A percentile compares a stretch with the other conserved stretches of the same genome.
Conservation (phyloP, 2,329 filamentous ascomycete species). For the Waltergamsia citrina region DNA sequence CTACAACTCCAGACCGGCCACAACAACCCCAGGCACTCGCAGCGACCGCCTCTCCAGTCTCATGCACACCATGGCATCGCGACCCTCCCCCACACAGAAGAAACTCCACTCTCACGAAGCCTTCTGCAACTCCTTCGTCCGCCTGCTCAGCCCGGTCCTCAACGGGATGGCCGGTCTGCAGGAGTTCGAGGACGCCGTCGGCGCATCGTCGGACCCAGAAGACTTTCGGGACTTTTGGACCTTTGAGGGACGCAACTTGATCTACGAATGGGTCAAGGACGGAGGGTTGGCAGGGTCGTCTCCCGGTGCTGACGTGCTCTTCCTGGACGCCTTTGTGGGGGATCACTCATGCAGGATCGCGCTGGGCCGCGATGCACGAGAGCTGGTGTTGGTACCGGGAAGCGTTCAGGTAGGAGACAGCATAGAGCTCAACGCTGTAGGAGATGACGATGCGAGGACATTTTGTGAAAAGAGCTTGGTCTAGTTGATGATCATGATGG, state of each 20-base stretch:
- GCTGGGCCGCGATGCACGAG: slow-evolving; percentile 14
- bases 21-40: slow-evolving; percentile 12
- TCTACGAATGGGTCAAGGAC: slow-evolving; percentile 19
- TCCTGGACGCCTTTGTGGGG: slow-evolving; percentile 14
- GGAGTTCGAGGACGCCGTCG: slow-evolving; percentile 20
- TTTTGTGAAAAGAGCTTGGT: too few relatives aligned
- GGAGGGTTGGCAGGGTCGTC: slow-evolving; percentile 11
- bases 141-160: slow-evolving; percentile 18
- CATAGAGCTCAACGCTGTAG: slow-evolving; percentile 11
- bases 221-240: slow-evolving; percentile 24
- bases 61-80: slow-evolving; percentile 18
- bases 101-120: slow-evolving; percentile 13
- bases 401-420: slow-evolving; percentile 16
- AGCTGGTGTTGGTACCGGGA: slow-evolving; percentile 15
- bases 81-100: slow-evolving; percentile 3
- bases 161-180: slow-evolving; percentile 22
- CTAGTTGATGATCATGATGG: too few relatives aligned
- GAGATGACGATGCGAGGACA: slow-evolving; percentile 10
- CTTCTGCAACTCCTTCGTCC: slow-evolving; percentile 18
- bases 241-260: slow-evolving; percentile 20
- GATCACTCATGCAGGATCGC: slow-evolving; percentile 15
- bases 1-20: slow-evolving; percentile 19
- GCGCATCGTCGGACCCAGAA: slow-evolving; percentile 18
- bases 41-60: slow-evolving; percentile 22
- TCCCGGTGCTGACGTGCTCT: slow-evolving; percentile 15